phyloP scores from a whole-genome alignment of 257 asterid genomes.

The Linaria vulgaris region DNA sequence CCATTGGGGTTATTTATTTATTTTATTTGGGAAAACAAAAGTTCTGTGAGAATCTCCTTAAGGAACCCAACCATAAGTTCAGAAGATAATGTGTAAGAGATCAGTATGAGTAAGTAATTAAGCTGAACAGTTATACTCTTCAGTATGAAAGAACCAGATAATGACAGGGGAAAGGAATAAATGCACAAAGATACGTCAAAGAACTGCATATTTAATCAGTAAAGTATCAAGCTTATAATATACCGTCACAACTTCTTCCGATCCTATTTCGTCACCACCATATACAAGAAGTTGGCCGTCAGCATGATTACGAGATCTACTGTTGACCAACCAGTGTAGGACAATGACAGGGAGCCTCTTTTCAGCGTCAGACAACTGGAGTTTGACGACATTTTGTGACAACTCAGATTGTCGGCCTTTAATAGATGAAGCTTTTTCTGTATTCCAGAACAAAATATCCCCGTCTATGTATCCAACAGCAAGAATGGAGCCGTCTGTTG shows the following conservation, averaged over 20 bases:
- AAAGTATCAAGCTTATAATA: constrained; percentile 33
- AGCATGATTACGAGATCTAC: constrained; percentile 49
- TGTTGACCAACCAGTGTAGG: constrained; percentile 64
- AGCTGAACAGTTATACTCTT: not conserved
- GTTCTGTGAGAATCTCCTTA: no score
- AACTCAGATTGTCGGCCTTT: constrained; percentile 47
- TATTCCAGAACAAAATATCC: constrained; percentile 83
- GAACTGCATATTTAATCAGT: constrained; percentile 12
- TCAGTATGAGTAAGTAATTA: not conserved
- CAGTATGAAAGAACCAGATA: not conserved
- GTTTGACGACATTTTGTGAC: constrained; percentile 62
- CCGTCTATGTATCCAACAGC: constrained; percentile 90
- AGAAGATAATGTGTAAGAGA: no score
- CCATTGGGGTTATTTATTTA: constrained; percentile 2
- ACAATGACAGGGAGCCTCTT: constrained; percentile 89
- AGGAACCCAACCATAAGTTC: no score
- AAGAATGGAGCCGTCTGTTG: constrained; percentile 74
- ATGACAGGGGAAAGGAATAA: no score
- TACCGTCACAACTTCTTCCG: constrained; percentile 84
- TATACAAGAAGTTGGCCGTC: constrained; percentile 76
- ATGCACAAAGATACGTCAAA: not conserved
- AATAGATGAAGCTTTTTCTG: constrained; percentile 39
- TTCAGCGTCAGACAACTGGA: constrained; percentile 73
- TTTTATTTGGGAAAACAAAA: no score
- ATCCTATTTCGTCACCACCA: constrained; percentile 92